Evolutionary conservation across 441 rosid genomes (phyloP), one percentile per base, ranked within the genome.

Genomic region (Kokia cookei): DNA sequence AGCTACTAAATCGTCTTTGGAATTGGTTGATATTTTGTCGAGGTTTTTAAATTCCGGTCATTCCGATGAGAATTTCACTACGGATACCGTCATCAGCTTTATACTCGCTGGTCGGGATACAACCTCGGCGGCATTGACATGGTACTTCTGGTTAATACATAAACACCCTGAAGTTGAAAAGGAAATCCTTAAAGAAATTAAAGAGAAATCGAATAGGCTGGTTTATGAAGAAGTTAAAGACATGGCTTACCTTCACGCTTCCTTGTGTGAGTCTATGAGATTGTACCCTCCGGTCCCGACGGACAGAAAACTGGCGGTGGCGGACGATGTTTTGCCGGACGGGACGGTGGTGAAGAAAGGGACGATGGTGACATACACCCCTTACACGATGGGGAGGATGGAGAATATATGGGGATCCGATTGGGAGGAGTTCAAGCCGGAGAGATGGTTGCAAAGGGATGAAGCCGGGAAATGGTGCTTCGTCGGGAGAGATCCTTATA

Each of bases 61-160:
- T 37, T 75, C 85, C 0, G 83, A 83, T 43, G 91, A 92, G 75
- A 47, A 83, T 72, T 75, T 90, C 3, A 85, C 85, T 9, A 79
- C 84, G 0, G 92, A 90, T 58, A 82, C 89, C 53, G 83, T 91
- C 13, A 83, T 91, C 14, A 92, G 94, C 60, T 87, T 90, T 53
- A 82, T 85, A 1, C 86, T 88, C 0, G 96, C 96, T 0, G 97
- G 96, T 55, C 85, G 94, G 1, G 97, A 92, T 85, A 88, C 97
- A 0, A 90, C 93, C 0, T 92, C 97, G 2, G 87, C 93, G 5
- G 94, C 91, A 47, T 77, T 92, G 58, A 89, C 88, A 9, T 92
- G 97, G 96, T 91, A 86, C 83, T 89, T 91, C 73, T 89, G 90
- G 94, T 59, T 90, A n/a, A 65, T 91, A 47, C 76, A 79, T 2